Evolutionary conservation across 441 rosid species (phyloP), one percentile per base, ranked within the genome.

Genomic region (Hypseocharis bilobata): DNA sequence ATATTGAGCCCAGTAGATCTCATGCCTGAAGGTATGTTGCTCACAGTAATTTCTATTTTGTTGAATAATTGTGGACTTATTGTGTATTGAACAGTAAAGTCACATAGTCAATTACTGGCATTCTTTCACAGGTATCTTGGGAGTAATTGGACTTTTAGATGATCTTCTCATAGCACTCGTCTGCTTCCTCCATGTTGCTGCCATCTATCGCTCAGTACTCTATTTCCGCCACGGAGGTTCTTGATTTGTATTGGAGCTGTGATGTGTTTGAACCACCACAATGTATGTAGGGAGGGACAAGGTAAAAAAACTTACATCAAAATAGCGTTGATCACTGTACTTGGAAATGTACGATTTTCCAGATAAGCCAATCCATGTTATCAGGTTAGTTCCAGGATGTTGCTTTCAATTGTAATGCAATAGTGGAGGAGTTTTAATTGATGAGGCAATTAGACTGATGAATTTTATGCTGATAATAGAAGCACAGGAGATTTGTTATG

Each of bases 181-280:
- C 4, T 78, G 81, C 76, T 82, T 86, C 81, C 93, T 92, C 75
- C 91, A 89, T 58, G 84, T 89, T 64, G 94, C 96, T 73, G 86
- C 94, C 32, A 42, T 92, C 19, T 89, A 89, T 76, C 94, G 91
- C 3, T 86, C 96, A 0, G 89, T 92, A 22, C 86, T 92, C 56
- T 81, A 85, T 74, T 64, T 45, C 66, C 96, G 96, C 40, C 89
- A 89, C 57, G 86, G 92, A 6, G 92, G 96, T 54, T 76, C 88
- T 0, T 85, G 74, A 79, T 66, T 30, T 66, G 40, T 28, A 26
- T 30, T 16, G 8, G 58, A 36, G 25, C 22, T 32, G 7, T 23
- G 28, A 23, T 17, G n/a, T n/a, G n/a, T n/a, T n/a, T n/a, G n/a
- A n/a, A n/a, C n/a, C n/a, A n/a, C n/a, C n/a, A n/a, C n/a, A n/a